Base-by-base conservation (phyloP, 768 basidiomycete genomes). In the Leccinum imitatum region DNA sequence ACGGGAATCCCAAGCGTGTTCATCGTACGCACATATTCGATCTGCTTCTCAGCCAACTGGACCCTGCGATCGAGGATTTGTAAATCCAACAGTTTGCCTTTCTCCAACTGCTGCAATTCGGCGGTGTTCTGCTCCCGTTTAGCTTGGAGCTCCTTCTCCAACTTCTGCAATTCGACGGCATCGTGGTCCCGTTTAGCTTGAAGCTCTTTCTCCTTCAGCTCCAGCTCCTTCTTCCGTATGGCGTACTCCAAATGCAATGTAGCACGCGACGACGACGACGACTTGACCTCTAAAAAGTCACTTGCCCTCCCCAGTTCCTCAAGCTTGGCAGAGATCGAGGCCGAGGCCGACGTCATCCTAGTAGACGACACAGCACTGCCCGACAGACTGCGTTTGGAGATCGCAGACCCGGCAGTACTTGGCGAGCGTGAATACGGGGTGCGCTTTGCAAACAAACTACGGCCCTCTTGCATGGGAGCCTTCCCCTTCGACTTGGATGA, bases 201-300 rank as follows among this genome's bases (percentile, higher is more conserved):
- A 48, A 48, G 47, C 21, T 55, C 30, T 7, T 44, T n/a, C 17
- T n/a, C 48, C 19, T 58, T 48, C 1, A 50, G 31, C 4, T 51
- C 50, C 2, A 62, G 54, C n/a, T 62, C 53, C 27, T 62, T 44
- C 9, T 54, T 58, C 30, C 17, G 4, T 31, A 62, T 21, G 3
- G 5, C 11, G 23, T 58, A 62, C 3, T 62, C 55, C 8, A 41
- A 21, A 14, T 15, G 3, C 21, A 58, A 8, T 30, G 27, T 8
- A 15, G 3, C 10, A 7, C 6, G 21, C 7, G 31, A 17, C 6
- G 27, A 10, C n/a, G 30, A 47, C 23, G 30, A 2, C 5, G 23
- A 2, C 5, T 35, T 30, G 30, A 30, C 23, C 27, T 54, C 41
- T 21, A 59, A 35, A 8, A 15, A n/a, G 0, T 62, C 13, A 10